Conservation (phyloP, 805 yeast genomes). For the Cyberlindnera japonica region DNA sequence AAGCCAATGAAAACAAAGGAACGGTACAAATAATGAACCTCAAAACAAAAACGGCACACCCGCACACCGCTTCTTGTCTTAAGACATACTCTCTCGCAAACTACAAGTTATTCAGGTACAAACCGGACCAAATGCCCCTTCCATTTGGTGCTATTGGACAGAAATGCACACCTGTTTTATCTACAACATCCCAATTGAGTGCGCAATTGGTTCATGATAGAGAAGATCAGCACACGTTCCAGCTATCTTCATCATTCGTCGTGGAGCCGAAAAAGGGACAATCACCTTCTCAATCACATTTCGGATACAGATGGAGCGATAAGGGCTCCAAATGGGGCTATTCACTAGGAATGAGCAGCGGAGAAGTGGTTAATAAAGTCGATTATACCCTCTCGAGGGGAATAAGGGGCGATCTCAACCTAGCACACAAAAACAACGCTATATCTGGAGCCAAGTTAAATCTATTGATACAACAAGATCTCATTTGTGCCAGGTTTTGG, state of each 20-base stretch:
- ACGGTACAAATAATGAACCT: too few species aligned
- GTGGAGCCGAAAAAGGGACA: conserved; percentile 4
- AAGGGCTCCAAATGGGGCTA: conserved; percentile 6
- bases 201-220: conserved; percentile 6
- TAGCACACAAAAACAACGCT: conserved; percentile 1
- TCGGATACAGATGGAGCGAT: conserved; percentile 8
- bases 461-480: not conserved
- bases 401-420: conserved; percentile 1
- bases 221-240: conserved; percentile 6
- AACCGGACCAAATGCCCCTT: conserved; percentile 4
- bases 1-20: too few species aligned
- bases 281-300: conserved; percentile 1
- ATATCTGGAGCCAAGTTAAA: not conserved
- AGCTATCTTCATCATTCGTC: not conserved
- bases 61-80: too few species aligned
- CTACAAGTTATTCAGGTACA: not conserved
- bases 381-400: conserved; percentile 1
- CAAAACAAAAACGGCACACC: too few species aligned
- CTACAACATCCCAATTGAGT: conserved; percentile 4
- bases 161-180: conserved; percentile 7
- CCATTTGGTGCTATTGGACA: conserved; percentile 11
- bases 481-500: not conserved
- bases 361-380: conserved; percentile 3
- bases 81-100: too few species aligned
- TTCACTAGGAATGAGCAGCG: conserved; percentile 2